Base-by-base conservation (phyloP, 2,329 filamentous ascomycete genomes). In the Cadophora sp. region DNA sequence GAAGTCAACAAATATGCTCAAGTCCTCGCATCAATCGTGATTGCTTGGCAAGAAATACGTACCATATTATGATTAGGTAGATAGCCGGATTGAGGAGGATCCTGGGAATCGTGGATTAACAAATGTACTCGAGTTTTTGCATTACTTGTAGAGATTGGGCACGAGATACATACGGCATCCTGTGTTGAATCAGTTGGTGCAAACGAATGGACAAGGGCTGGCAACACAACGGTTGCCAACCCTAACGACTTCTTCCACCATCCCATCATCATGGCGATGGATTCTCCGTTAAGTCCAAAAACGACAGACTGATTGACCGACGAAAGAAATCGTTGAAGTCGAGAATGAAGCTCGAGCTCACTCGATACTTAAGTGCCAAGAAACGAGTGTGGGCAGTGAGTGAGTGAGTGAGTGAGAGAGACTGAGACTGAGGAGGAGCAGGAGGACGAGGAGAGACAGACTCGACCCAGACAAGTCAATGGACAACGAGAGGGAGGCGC, bases 1-100 rank as follows among this genome's bases (percentile, higher is more conserved):
- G 14, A 16, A 16, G 40, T 43, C 40, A 43, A 43, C 40, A 43
- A 43, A 19, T 12, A 37, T 43, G 11, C 40, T 43, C 40, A 11
- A 43, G 19, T 43, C 12, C 12, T 19, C 40, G 16, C 12, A 3
- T 14, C 19, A 43, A 1, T 3, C 2, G 12, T 14, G 14, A 43
- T 43, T 2, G 14, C 40, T 19, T 16, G 40, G 40, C 40, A 19
- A 4, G 12, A 43, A 14, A 43, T 43, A 43, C 40, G 2, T 43
- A 43, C 40, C 62, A 68, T 66, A 60, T 68, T 68, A 64, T 71
- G 69, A 61, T 71, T 71, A 16, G 66, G 67, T 31, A 68, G 7
- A 31, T 71, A 71, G n/a, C 66, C 69, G 26, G 66, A 68, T 62
- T 71, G 69, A 51, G 64, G 31, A 62, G 64, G 46, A 63, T 69